Conservation (phyloP, 768 basidiomycete species). For the Mycena epipterygia region DNA sequence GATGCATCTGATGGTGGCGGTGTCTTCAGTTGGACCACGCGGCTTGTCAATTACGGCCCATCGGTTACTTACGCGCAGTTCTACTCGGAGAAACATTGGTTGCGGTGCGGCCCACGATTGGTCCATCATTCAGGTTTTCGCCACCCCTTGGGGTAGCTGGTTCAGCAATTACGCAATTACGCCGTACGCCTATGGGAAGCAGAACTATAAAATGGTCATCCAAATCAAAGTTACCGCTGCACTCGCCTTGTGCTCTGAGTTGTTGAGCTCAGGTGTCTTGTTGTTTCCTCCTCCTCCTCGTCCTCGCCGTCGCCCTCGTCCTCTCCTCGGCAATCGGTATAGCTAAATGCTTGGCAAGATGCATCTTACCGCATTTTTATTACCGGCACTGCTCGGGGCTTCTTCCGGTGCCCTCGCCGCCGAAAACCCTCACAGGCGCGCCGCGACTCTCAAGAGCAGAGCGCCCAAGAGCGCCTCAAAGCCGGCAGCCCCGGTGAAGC, state of each 20-base stretch:
- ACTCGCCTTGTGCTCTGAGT: no score
- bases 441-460: constrained; percentile 22
- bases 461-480: constrained; percentile 16
- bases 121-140: no score
- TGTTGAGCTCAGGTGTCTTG: no score
- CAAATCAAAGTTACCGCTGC: neutral
- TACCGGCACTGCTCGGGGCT: constrained; percentile 21
- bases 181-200: neutral
- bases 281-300: neutral
- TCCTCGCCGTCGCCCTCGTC: constrained; percentile 5
- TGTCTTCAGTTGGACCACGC: constrained; percentile 7
- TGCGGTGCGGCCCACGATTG: neutral
- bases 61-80: constrained; percentile 9
- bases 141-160: no score
- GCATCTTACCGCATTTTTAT: constrained; percentile 25
- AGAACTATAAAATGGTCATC: constrained; percentile 6
- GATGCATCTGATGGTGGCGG: constrained; percentile 8
- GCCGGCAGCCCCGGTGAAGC: constrained; percentile 20
- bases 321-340: neutral
- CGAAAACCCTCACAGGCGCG: constrained; percentile 24
- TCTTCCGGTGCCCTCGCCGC: constrained; percentile 22
- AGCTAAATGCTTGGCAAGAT: neutral
- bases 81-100: constrained; percentile 5
- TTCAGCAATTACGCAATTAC: no score
- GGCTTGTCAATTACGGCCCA: constrained; percentile 16